Conservation (phyloP, 129 eudicot genomes). For the Apium graveolens region DNA sequence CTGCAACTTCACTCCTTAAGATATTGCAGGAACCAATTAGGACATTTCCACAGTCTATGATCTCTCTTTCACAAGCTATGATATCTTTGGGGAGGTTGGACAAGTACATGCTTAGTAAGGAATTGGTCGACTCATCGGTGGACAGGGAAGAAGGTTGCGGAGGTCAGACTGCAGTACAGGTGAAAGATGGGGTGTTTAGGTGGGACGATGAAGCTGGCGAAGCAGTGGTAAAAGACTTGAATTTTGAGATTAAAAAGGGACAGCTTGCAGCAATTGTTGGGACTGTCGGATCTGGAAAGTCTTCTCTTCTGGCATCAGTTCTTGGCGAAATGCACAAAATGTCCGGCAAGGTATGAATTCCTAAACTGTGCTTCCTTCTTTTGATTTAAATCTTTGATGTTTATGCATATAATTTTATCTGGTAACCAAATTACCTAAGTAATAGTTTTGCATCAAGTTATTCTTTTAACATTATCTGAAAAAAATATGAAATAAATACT, state of each 20-base stretch:
- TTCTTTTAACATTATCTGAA: neutral
- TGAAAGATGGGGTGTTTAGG: conserved; percentile 55
- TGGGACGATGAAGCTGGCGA: conserved; percentile 76
- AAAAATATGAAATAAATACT: neutral
- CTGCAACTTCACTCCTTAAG: conserved; percentile 63
- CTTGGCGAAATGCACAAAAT: conserved; percentile 12
- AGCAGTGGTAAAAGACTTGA: conserved; percentile 39
- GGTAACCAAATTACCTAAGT: neutral
- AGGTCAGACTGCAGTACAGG: conserved; percentile 45
- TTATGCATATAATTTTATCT: neutral
- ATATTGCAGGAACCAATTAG: conserved; percentile 88
- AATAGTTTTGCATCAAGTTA: neutral
- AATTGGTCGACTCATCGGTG: conserved; percentile 52
- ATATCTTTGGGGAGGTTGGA: conserved; percentile 77
- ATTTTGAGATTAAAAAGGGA: conserved; percentile 62
- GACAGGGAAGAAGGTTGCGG: conserved; percentile 59
- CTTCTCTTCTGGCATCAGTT: conserved; percentile 37
- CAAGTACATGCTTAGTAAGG: conserved; percentile 61
- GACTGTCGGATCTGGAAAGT: conserved; percentile 89
- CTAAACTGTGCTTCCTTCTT: neutral
- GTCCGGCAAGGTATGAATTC: conserved; percentile 20
- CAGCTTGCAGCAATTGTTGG: conserved; percentile 88
- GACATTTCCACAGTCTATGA: conserved; percentile 87
- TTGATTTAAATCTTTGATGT: neutral
- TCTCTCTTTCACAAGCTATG: conserved; percentile 77